Conservation (phyloP, 805 yeast genomes). For the Ogataea parapolymorpha region DNA sequence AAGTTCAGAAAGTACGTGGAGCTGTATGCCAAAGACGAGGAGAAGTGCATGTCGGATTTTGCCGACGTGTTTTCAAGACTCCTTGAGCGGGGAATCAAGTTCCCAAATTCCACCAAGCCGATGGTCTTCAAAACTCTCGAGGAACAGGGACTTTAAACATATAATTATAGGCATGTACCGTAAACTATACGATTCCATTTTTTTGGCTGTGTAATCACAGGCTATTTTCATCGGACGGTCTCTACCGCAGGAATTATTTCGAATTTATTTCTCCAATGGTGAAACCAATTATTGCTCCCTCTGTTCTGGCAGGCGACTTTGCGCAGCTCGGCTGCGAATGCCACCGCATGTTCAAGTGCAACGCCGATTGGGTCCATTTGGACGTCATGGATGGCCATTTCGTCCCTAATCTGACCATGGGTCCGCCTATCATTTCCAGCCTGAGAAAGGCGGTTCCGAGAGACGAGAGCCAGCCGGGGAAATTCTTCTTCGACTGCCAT, state of each 20-base stretch:
- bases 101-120: slow-evolving; percentile 47
- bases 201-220: not conserved
- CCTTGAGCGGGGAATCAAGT: slow-evolving; percentile 71
- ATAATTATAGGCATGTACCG: too few relatives aligned
- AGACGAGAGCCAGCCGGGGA: slow-evolving; percentile 19
- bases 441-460: slow-evolving; percentile 40
- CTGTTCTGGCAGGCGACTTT: slow-evolving; percentile 89
- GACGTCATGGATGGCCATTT: slow-evolving; percentile 99
- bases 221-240: not conserved
- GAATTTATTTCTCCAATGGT: slow-evolving; percentile 12
- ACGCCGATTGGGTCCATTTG: slow-evolving; percentile 96
- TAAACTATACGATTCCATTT: not conserved
- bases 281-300: slow-evolving; percentile 88
- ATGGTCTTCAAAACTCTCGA: slow-evolving; percentile 63
- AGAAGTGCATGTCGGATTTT: slow-evolving; percentile 47
- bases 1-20: slow-evolving; percentile 44
- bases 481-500: slow-evolving; percentile 81
- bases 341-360: slow-evolving; percentile 69
- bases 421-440: slow-evolving; percentile 60
- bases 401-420: slow-evolving; percentile 94
- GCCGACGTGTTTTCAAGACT: slow-evolving; percentile 43
- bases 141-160: slow-evolving; percentile 47
- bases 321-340: slow-evolving; percentile 87
- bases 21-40: slow-evolving; percentile 48
- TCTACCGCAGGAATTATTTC: not conserved